Conservation (phyloP, 2,329 filamentous ascomycete species). For the Fonsecaea multimorphosa region DNA sequence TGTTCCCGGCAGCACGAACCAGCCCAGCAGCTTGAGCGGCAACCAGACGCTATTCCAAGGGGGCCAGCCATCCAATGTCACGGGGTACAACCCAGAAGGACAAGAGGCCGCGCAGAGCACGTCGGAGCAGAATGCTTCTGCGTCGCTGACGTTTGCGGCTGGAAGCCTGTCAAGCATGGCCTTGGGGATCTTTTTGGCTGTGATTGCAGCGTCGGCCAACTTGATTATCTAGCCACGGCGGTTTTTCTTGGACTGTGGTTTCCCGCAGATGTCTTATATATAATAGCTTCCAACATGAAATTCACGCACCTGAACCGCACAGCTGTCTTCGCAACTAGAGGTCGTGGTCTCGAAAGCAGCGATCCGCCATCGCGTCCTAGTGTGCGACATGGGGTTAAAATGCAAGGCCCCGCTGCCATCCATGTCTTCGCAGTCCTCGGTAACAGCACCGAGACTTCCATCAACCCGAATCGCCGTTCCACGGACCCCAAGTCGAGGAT, state of each 20-base stretch:
- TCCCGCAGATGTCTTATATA: not conserved
- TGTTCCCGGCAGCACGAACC: slow-evolving; percentile 18
- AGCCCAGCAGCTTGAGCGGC: slow-evolving; percentile 30
- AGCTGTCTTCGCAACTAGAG: too few species aligned
- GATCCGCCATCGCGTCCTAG: too few species aligned
- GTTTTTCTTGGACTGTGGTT: too few species aligned
- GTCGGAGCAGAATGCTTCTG: slow-evolving; percentile 10
- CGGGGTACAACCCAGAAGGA: slow-evolving; percentile 18
- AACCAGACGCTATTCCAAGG: slow-evolving; percentile 28
- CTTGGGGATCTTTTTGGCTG: not conserved
- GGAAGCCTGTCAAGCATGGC: not conserved
- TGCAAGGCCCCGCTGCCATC: too few species aligned
- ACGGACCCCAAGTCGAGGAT: not conserved
- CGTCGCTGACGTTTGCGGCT: not conserved
- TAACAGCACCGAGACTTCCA: not conserved
- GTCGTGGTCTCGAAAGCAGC: too few species aligned
- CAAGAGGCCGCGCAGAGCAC: not conserved
- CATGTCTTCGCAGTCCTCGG: too few species aligned
- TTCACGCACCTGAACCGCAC: not conserved
- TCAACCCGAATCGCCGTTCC: not conserved
- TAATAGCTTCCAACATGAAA: not conserved
- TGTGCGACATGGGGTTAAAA: too few species aligned
- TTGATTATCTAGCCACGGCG: not conserved
- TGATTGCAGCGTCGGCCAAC: not conserved
- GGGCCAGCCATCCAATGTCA: slow-evolving; percentile 28